Conservation (phyloP, 768 basidiomycete species). For the Tricholoma hemisulphureum region DNA sequence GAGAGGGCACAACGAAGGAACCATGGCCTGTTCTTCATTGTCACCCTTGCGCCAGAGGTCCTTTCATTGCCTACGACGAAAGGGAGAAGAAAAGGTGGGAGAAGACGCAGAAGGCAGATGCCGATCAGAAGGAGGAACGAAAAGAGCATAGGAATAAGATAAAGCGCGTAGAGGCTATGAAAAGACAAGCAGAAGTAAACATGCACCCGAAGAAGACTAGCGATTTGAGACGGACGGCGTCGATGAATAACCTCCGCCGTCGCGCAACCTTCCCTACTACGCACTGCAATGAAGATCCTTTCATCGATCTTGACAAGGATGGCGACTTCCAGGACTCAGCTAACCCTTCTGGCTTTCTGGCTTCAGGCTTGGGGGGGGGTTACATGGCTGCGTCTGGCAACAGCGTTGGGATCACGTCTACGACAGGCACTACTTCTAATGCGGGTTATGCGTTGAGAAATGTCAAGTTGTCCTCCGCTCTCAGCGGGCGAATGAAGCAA, state of each 20-base stretch:
- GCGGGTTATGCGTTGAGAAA: constrained; percentile 46
- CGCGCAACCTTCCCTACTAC: constrained; percentile 36
- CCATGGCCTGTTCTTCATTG: constrained; percentile 86
- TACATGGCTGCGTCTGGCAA: constrained; percentile 95
- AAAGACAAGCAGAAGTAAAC: constrained; percentile 38
- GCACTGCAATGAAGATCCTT: constrained; percentile 18
- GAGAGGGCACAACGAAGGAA: constrained; percentile 49
- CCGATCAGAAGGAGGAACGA: constrained; percentile 41
- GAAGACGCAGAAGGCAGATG: constrained; percentile 48
- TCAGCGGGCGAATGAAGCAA: constrained; percentile 57
- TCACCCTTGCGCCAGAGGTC: constrained; percentile 69
- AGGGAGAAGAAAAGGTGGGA: constrained; percentile 69
- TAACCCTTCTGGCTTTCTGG: constrained; percentile 69
- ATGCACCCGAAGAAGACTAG: constrained; percentile 32
- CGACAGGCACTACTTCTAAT: constrained; percentile 81
- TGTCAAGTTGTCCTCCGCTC: constrained; percentile 48
- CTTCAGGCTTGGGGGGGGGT: constrained; percentile 45
- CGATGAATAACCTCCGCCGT: constrained; percentile 73
- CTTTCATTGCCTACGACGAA: constrained; percentile 75
- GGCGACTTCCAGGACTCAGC: constrained; percentile 52
- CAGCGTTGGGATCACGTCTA: constrained; percentile 89
- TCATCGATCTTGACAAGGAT: constrained; percentile 42
- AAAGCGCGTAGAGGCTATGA: constrained; percentile 34
- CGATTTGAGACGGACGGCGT: constrained; percentile 71
- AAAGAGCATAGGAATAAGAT: constrained; percentile 33